Conservation (phyloP, 306 rosid species). For the Cucurbita moschata region DNA sequence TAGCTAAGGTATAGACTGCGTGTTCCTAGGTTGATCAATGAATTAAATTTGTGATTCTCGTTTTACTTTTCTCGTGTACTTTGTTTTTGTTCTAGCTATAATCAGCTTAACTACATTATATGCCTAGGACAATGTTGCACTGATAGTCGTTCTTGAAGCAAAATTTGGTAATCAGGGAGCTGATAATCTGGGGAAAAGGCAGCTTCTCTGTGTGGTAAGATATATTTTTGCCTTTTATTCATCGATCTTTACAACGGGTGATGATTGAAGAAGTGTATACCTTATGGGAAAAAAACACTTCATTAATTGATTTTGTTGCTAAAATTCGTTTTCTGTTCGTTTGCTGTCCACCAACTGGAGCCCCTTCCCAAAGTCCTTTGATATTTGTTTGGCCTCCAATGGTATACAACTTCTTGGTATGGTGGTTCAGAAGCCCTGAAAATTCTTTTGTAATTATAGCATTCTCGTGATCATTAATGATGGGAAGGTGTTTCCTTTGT, state of each 20-base stretch:
- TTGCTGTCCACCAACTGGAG: too few relatives aligned
- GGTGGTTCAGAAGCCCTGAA: background rate
- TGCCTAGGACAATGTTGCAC: conserved; percentile 84
- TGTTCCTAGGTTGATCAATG: background rate
- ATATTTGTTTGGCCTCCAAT: background rate
- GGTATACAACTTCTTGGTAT: background rate
- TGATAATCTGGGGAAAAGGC: conserved; percentile 84
- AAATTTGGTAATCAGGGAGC: conserved; percentile 67
- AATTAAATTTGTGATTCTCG: background rate
- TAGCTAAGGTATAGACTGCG: conserved; percentile 55
- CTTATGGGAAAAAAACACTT: background rate
- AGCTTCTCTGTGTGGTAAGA: conserved; percentile 91
- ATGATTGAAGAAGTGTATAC: background rate
- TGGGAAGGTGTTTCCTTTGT: too few relatives aligned
- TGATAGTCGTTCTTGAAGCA: conserved; percentile 87
- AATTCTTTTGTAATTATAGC: background rate
- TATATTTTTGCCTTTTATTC: background rate
- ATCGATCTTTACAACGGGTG: background rate
- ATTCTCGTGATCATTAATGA: too few relatives aligned
- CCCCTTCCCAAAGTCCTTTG: background rate
- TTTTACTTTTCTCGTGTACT: background rate
- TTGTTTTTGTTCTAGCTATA: background rate
- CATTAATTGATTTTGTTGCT: background rate
- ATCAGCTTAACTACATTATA: conserved; percentile 9
- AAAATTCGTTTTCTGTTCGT: too few relatives aligned